phyloP scores from a whole-genome alignment of 2,329 filamentous ascomycete genomes.

The Domatiomyces catenatus region DNA sequence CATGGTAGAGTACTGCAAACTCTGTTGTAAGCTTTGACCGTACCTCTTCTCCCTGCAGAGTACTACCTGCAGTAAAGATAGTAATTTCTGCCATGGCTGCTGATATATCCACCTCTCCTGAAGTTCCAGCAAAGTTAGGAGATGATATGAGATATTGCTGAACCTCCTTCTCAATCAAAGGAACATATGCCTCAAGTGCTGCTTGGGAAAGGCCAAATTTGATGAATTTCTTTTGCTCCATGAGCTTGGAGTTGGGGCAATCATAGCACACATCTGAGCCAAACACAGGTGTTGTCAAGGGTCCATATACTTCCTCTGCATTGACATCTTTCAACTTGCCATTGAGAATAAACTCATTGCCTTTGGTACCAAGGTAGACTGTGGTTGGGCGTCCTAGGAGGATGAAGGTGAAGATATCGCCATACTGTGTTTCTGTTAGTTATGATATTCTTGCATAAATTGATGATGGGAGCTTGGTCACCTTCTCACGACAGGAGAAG shows the following conservation, averaged over 20 bases:
- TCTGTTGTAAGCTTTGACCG: constrained; percentile 64
- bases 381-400: constrained; percentile 81
- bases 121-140: constrained; percentile 50
- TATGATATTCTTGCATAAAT: not conserved
- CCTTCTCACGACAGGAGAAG: constrained; percentile 52
- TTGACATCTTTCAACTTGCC: constrained; percentile 80
- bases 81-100: constrained; percentile 72
- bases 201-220: constrained; percentile 49
- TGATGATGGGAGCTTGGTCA: constrained; percentile 29
- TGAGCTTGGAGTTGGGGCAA: constrained; percentile 78
- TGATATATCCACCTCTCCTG: constrained; percentile 56
- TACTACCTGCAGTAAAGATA: constrained; percentile 76
- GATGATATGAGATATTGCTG: constrained; percentile 55
- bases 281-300: constrained; percentile 57
- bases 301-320: constrained; percentile 78
- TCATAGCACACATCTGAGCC: constrained; percentile 71
- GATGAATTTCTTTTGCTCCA: constrained; percentile 80
- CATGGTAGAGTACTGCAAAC: constrained; percentile 70
- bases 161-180: constrained; percentile 61
- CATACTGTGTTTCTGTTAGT: constrained; percentile 41
- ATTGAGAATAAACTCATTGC: constrained; percentile 85
- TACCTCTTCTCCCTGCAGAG: constrained; percentile 71
- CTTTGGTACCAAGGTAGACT: constrained; percentile 63
- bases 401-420: constrained; percentile 79
- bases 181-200: constrained; percentile 56